Base-by-base conservation (phyloP, 208 protist species). In the Angomonas deanei region DNA sequence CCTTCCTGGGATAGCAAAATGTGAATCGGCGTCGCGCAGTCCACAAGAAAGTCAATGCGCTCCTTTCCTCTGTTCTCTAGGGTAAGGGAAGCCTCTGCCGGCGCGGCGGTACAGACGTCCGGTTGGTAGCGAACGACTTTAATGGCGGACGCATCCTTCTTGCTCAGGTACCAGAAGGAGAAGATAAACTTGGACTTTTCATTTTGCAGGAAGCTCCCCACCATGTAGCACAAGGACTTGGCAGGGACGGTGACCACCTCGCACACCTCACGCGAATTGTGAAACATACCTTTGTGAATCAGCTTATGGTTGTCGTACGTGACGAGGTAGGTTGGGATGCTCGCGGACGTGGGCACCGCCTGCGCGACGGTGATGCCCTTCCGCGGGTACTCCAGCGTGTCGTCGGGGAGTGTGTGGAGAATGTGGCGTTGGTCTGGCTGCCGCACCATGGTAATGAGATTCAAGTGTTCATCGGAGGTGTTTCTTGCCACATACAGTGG, bases 401-500 rank as follows among this genome's bases (percentile, higher is more conserved):
- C 33, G 34, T 81, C 58, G 2, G 49, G 63, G 26, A 78, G 28
- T 5, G 62, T 68, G 58, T 88, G 78, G 34, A 74, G 57, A 33
- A 75, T 19, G 50, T 82, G 72, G 17, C 82, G 77, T 60, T 80
- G 75, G 56, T 88, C 82, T 0, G 77, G 82, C 42, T 83, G 72
- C 2, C 80, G 68, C n/a, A 91, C 61, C 66, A 88, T 78, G 21
- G 79, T 67, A 0, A 76, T 50, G 2, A 91, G 54, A 53, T 76
- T 68, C 13, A 88, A 53, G 10, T 67, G 55, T 28, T 78, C 61
- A 0, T 67, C 34, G 0, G 68, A 66, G 17, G n/a, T 53, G 66
- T 86, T 88, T 24, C 60, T 64, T 33, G 85, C 68, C 26, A 74
- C 62, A 66, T 88, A 92, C 19, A 87, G 72, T 46, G 85, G 85